phyloP scores from a whole-genome alignment of 495 filamentous ascomycete species.

The Aspergillus homomorphus region DNA sequence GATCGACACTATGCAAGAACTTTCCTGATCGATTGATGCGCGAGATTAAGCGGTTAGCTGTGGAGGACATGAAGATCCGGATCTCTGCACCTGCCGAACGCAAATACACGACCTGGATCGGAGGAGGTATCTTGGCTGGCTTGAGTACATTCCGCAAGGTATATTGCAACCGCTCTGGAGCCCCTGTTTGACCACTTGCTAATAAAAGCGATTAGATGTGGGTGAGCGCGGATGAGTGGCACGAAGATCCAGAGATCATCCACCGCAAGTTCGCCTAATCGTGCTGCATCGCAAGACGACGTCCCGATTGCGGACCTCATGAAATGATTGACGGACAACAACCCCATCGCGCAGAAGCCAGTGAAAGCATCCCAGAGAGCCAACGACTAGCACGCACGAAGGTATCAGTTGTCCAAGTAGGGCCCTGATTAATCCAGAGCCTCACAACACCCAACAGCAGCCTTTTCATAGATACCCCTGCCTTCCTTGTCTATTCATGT shows the following conservation, averaged over 20 bases:
- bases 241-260: slow-evolving; percentile 98
- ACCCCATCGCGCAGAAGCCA: neutral
- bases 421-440: neutral
- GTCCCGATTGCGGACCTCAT: neutral
- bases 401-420: neutral
- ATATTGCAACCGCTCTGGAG: slow-evolving; percentile 35
- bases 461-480: slow-evolving; percentile 7
- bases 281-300: slow-evolving; percentile 7
- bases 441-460: neutral
- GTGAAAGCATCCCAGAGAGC: neutral
- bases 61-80: slow-evolving; percentile 99
- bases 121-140: slow-evolving; percentile 94
- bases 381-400: neutral
- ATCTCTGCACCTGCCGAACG: slow-evolving; percentile 97
- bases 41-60: slow-evolving; percentile 87
- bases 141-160: slow-evolving; percentile 99
- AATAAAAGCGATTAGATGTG: slow-evolving; percentile 69
- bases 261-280: slow-evolving; percentile 88
- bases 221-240: slow-evolving; percentile 98
- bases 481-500: neutral
- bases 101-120: slow-evolving; percentile 98
- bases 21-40: slow-evolving; percentile 93
- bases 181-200: neutral
- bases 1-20: slow-evolving; percentile 84
- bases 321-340: neutral